Conservation (phyloP, 176 grass and related monocot species). For the Oryza punctata region DNA sequence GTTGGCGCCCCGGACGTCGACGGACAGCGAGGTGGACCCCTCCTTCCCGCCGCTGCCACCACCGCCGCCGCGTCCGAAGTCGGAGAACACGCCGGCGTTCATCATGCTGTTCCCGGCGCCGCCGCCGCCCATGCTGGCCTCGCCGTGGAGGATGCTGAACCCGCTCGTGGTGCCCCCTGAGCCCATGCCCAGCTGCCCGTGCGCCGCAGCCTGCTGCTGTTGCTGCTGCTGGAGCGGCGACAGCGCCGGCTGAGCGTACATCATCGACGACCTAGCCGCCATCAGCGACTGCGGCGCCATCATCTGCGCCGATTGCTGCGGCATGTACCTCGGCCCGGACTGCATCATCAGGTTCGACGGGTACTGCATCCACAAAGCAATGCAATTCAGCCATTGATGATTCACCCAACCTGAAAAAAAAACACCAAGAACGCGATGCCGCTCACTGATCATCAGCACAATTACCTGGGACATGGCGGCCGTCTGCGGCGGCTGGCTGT, state of each 20-base stretch:
- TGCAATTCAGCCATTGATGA: background rate
- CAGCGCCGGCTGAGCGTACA: constrained; percentile 71
- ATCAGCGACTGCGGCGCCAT: constrained; percentile 75
- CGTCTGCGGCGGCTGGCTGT: constrained; percentile 86
- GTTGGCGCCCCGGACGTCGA: constrained; percentile 52
- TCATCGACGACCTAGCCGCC: constrained; percentile 79
- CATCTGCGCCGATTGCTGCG: constrained; percentile 68
- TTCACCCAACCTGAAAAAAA: background rate
- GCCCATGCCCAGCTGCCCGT: constrained; percentile 64
- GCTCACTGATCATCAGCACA: background rate
- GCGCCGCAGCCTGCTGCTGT: constrained; percentile 43
- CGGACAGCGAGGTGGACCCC: constrained; percentile 51
- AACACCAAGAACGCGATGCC: background rate
- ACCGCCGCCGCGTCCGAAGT: constrained; percentile 57
- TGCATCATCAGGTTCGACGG: constrained; percentile 88
- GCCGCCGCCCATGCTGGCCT: constrained; percentile 65
- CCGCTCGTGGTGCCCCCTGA: constrained; percentile 59
- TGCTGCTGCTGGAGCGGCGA: constrained; percentile 78
- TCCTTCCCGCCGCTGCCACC: constrained; percentile 47
- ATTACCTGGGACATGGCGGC: constrained; percentile 68
- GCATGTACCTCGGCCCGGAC: constrained; percentile 78
- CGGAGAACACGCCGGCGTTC: constrained; percentile 65
- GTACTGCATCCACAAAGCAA: constrained; percentile 58
- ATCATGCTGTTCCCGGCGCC: constrained; percentile 52
- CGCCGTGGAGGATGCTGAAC: constrained; percentile 88